phyloP scores from a whole-genome alignment of 495 filamentous ascomycete genomes.

The Saxophila tyrrhenica region DNA sequence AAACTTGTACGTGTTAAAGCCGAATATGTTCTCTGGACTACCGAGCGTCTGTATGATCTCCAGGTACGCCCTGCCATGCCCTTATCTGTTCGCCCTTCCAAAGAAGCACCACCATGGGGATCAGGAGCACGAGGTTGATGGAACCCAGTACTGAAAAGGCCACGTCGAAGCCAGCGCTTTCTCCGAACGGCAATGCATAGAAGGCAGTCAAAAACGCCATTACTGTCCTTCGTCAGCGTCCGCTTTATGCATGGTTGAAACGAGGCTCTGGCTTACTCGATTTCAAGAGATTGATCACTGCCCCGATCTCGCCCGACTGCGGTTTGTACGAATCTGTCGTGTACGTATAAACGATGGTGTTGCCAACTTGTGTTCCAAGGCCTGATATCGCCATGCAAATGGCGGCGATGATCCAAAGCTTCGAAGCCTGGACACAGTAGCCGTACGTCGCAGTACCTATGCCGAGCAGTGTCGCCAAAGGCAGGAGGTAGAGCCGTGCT shows the following conservation, averaged over 20 bases:
- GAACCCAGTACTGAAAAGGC: slow-evolving; percentile 18
- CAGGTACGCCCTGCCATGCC: slow-evolving; percentile 16
- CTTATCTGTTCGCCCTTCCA: slow-evolving; percentile 17
- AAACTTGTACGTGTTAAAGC: no score
- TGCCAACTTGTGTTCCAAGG: slow-evolving; percentile 7
- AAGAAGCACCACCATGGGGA: slow-evolving; percentile 16
- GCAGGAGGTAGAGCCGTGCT: slow-evolving; percentile 21
- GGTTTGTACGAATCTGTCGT: slow-evolving; percentile 6
- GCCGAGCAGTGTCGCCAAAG: slow-evolving; percentile 6
- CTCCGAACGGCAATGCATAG: slow-evolving; percentile 19
- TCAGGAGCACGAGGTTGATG: slow-evolving; percentile 15
- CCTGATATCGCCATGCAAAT: slow-evolving; percentile 10
- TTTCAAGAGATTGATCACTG: slow-evolving; percentile 13
- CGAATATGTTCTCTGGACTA: no score
- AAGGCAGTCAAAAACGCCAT: slow-evolving; percentile 23
- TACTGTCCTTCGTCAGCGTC: not conserved
- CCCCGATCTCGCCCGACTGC: slow-evolving; percentile 13
- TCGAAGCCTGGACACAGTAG: slow-evolving; percentile 6
- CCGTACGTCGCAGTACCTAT: slow-evolving; percentile 9
- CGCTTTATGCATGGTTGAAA: not conserved
- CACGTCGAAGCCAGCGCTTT: slow-evolving; percentile 17
- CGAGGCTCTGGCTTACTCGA: not conserved
- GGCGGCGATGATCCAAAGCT: slow-evolving; percentile 6
- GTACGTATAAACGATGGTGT: slow-evolving; percentile 9
- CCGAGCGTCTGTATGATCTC: slow-evolving; percentile 14